A percentile compares a stretch with the other conserved stretches of the same genome.
Evolutionary conservation across 2,329 filamentous ascomycete species (phyloP).

Genomic region (Ceratocystis colombiana): DNA sequence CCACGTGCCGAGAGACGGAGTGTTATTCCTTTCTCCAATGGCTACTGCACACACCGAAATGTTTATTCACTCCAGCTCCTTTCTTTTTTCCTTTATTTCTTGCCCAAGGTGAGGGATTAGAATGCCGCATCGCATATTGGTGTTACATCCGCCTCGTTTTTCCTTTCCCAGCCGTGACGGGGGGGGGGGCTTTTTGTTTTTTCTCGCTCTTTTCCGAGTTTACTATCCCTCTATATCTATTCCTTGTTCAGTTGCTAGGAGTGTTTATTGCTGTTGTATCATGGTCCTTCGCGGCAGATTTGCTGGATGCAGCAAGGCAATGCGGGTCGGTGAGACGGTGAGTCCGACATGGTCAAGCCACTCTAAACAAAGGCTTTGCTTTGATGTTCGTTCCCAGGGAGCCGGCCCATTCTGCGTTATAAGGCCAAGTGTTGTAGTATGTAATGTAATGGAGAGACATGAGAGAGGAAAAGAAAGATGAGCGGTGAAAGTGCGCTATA

Average conservation of each 20-base stretch:
- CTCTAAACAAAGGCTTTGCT: background rate
- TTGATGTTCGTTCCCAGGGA: background rate
- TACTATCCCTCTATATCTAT: background rate
- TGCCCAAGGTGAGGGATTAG: background rate
- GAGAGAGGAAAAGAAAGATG: background rate
- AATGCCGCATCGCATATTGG: background rate
- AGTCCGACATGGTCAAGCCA: background rate
- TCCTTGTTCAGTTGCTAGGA: no score
- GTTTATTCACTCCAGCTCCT: background rate
- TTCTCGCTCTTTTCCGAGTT: background rate
- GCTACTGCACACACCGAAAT: background rate
- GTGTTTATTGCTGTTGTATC: no score
- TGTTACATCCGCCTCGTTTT: conserved; percentile 15
- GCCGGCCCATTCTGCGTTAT: background rate
- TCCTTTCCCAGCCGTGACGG: background rate
- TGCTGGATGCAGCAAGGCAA: no score
- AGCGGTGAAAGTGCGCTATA: background rate
- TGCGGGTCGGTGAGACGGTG: background rate
- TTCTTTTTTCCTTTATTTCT: background rate
- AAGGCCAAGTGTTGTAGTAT: background rate
- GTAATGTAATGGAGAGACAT: background rate
- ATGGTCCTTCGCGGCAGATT: no score
- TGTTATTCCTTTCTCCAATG: no score
- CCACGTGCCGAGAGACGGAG: no score
- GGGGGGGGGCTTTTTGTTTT: background rate